Evolutionary conservation across 208 protist genomes (phyloP).

Genomic region (Wallacemonas sp.): DNA sequence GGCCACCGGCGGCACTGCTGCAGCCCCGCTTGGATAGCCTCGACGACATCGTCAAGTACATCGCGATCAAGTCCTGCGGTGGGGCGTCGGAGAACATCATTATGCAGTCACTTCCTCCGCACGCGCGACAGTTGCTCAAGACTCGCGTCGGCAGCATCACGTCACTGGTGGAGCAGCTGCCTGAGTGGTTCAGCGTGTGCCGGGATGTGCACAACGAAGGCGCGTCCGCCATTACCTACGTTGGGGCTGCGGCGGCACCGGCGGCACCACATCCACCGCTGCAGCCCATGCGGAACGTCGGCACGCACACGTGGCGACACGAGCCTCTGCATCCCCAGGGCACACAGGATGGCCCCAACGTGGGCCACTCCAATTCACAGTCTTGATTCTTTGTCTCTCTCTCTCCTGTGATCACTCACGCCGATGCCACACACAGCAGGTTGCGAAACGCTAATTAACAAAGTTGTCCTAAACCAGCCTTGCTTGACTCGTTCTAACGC

Average conservation of each 20-base stretch:
- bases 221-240: slow-evolving; percentile 76
- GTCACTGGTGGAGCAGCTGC: slow-evolving; percentile 65
- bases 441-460: too few relatives aligned
- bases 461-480: too few relatives aligned
- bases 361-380: too few relatives aligned
- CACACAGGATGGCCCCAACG: too few relatives aligned
- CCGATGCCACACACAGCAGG: too few relatives aligned
- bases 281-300: slow-evolving; percentile 31
- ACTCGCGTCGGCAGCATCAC: slow-evolving; percentile 42
- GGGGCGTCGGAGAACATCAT: slow-evolving; percentile 48
- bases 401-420: too few relatives aligned
- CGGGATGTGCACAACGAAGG: slow-evolving; percentile 39
- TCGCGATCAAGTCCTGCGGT: slow-evolving; percentile 59
- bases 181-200: slow-evolving; percentile 82
- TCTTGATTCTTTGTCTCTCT: too few relatives aligned
- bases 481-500: too few relatives aligned
- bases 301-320: slow-evolving; percentile 28
- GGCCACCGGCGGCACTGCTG: slow-evolving; percentile 35
- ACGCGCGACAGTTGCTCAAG: slow-evolving; percentile 50
- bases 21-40: slow-evolving; percentile 44
- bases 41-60: slow-evolving; percentile 57
- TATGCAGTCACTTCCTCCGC: slow-evolving; percentile 38
- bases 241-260: slow-evolving; percentile 31
- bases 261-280: slow-evolving; percentile 2
- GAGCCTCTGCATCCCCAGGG: neutral